A percentile compares a stretch with the other conserved stretches of the same genome.
Conservation (phyloP, 1,284 basidiomycete genomes). For the Sporisorium exsertum region DNA sequence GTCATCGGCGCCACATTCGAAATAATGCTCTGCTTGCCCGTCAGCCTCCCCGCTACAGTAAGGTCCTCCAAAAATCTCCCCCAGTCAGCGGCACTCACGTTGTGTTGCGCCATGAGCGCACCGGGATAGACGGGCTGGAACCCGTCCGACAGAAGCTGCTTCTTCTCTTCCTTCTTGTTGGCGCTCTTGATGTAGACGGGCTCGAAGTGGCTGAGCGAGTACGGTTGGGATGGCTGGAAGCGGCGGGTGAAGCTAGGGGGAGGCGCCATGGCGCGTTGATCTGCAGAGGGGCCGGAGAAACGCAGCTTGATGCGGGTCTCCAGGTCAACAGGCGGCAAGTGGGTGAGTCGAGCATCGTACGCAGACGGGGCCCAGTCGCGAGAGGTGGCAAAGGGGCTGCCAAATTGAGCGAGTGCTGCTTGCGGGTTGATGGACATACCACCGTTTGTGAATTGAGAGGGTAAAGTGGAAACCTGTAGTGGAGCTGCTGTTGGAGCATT, state of each 20-base stretch:
- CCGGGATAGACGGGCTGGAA: slow-evolving; percentile 34
- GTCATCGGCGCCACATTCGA: slow-evolving; percentile 25
- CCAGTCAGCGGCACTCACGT: slow-evolving; percentile 43
- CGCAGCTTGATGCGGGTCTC: slow-evolving; percentile 31
- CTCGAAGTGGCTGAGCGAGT: neutral
- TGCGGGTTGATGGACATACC: slow-evolving; percentile 3
- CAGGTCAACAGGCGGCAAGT: slow-evolving; percentile 8
- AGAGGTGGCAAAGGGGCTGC: slow-evolving; percentile 19
- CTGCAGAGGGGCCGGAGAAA: slow-evolving; percentile 29
- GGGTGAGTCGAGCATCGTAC: slow-evolving; percentile 16
- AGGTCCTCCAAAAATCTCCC: slow-evolving; percentile 32
- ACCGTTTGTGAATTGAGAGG: neutral
- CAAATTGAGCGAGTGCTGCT: slow-evolving; percentile 13
- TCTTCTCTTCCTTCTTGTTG: slow-evolving; percentile 8
- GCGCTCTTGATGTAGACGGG: slow-evolving; percentile 18
- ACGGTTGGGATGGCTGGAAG: neutral
- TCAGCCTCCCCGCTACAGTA: slow-evolving; percentile 18
- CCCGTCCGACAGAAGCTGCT: slow-evolving; percentile 26
- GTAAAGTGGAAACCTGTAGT: neutral
- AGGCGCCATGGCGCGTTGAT: slow-evolving; percentile 4
- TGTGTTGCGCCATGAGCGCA: slow-evolving; percentile 10
- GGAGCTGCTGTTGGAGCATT: neutral
- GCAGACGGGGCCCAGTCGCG: slow-evolving; percentile 15
- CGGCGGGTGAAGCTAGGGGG: slow-evolving; percentile 24
- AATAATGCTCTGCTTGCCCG: slow-evolving; percentile 20